These are phyloP conservation scores for Globisporangium apiculatum DNA, from an alignment of 352 stramenopile genomes.

Conservation along the genomic window DNA sequence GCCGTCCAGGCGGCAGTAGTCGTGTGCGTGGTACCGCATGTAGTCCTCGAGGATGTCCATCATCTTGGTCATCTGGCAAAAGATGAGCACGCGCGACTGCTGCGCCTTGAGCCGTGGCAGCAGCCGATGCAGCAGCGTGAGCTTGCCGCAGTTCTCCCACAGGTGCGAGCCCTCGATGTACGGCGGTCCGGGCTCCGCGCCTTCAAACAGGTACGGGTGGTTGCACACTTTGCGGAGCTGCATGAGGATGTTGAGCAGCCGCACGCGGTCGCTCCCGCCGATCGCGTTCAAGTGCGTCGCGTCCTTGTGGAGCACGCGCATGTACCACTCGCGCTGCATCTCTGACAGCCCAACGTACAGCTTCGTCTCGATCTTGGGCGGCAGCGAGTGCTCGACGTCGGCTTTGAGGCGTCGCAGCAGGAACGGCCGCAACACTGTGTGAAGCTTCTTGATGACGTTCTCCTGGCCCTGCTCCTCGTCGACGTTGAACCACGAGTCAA, in stretches of 20 bases:
- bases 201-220: constrained; percentile 99
- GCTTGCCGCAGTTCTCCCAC: constrained; percentile 98
- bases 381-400: constrained; percentile 96
- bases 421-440: constrained; percentile 97
- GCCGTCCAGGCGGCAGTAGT: constrained; percentile 82
- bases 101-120: constrained; percentile 82
- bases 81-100: constrained; percentile 95
- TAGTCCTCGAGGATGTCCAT: constrained; percentile 99
- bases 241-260: constrained; percentile 98
- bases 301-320: constrained; percentile 94
- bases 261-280: constrained; percentile 92
- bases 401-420: constrained; percentile 97
- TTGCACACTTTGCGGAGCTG: constrained; percentile 99
- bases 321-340: constrained; percentile 99
- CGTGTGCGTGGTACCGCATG: constrained; percentile 86
- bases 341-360: constrained; percentile 96
- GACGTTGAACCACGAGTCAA: constrained; percentile 99
- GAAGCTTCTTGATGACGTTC: constrained; percentile 96
- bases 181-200: constrained; percentile 94
- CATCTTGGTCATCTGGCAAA: constrained; percentile 99
- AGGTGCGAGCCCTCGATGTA: constrained; percentile 96
- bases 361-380: constrained; percentile 98
- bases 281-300: constrained; percentile 95
- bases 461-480: constrained; percentile 94
- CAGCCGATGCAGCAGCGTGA: constrained; percentile 95